Percentiles rank a stretch among this genome's conserved stretches.
phyloP scores from a whole-genome alignment of 2,329 filamentous ascomycete genomes.

The Lasiodiplodia citricola region DNA sequence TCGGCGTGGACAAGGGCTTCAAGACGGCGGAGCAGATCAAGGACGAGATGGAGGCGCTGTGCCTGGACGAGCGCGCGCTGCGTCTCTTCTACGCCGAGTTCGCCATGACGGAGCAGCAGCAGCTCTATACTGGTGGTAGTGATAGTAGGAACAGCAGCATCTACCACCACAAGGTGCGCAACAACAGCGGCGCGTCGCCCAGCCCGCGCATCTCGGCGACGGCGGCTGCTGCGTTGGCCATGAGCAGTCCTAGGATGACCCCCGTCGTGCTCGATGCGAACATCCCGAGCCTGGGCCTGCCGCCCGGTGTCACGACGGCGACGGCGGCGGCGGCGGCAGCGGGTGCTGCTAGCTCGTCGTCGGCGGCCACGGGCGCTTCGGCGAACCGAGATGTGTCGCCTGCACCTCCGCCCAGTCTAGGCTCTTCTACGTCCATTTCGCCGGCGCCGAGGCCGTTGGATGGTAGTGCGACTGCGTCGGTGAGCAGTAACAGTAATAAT shows the following conservation, averaged over 20 bases:
- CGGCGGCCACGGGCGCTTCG: background rate
- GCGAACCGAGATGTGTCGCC: conserved; percentile 2
- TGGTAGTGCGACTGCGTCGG: background rate
- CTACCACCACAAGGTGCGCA: background rate
- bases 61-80: conserved; percentile 46
- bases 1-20: conserved; percentile 12
- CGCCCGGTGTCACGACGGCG: conserved; percentile 33
- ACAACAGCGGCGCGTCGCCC: conserved; percentile 40
- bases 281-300: conserved; percentile 50
- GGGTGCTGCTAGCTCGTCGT: conserved; percentile 26
- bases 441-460: background rate
- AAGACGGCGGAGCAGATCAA: conserved; percentile 47
- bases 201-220: conserved; percentile 42
- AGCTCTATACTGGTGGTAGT: conserved; percentile 35
- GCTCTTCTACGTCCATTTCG: background rate
- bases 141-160: conserved; percentile 26
- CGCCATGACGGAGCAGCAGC: conserved; percentile 31
- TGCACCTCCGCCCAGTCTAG: conserved; percentile 4
- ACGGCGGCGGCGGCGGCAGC: background rate
- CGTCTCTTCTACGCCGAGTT: conserved; percentile 49
- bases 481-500: background rate
- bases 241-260: conserved; percentile 23
- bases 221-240: conserved; percentile 18
- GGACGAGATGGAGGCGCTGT: conserved; percentile 52
- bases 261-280: conserved; percentile 42